Conservation (phyloP, 148 eudicot species). For the Dianthus caryophyllus region DNA sequence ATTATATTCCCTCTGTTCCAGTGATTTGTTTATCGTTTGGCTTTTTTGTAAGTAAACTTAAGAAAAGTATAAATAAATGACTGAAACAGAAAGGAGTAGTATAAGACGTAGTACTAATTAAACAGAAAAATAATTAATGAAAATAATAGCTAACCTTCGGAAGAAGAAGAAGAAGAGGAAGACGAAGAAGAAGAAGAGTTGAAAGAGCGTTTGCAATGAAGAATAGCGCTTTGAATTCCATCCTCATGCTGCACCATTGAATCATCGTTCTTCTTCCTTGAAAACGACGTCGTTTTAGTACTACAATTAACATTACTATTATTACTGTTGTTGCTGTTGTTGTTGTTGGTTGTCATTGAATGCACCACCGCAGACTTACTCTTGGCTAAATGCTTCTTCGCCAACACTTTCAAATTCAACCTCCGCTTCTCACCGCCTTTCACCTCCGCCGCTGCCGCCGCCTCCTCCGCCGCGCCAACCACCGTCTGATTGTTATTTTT, state of each 20-base stretch:
- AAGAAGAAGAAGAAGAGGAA: constrained; percentile 37
- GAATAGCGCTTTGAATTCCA: constrained; percentile 88
- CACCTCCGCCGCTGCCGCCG: constrained; percentile 12
- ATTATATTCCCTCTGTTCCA: no score
- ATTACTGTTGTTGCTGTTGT: neutral
- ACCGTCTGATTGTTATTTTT: constrained; percentile 34
- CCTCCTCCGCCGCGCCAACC: neutral
- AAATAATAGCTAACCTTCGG: constrained; percentile 48
- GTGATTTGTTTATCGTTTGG: no score
- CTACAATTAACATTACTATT: constrained; percentile 18
- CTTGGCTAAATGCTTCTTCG: constrained; percentile 61
- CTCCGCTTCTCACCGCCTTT: constrained; percentile 15
- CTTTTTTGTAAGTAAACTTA: no score
- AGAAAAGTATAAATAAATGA: no score
- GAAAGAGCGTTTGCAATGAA: constrained; percentile 89
- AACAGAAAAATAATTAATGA: no score
- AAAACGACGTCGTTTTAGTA: constrained; percentile 19
- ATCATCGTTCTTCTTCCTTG: constrained; percentile 47
- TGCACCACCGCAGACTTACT: constrained; percentile 43
- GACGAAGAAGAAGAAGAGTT: constrained; percentile 36
- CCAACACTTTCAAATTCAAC: constrained; percentile 47
- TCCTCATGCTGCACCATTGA: constrained; percentile 78
- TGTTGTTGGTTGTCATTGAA: constrained; percentile 20
- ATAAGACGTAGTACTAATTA: no score
- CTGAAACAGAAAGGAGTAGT: no score